phyloP scores from a whole-genome alignment of 2,329 filamentous ascomycete genomes.

The Aspergillus versicolor region DNA sequence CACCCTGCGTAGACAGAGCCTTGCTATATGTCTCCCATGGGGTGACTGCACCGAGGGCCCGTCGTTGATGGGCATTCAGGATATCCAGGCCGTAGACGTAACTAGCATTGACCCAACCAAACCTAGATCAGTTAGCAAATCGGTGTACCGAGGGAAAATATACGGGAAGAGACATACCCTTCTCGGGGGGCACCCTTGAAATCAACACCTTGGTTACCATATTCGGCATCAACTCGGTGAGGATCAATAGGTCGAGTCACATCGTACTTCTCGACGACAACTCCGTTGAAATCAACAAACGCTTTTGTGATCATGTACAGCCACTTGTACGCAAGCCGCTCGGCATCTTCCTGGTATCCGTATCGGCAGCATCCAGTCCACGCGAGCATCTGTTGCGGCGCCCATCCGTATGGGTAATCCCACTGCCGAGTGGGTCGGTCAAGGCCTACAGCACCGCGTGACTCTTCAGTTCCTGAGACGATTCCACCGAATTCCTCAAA shows the following conservation, averaged over 20 bases:
- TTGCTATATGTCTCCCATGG: conserved; percentile 79
- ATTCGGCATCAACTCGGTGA: conserved; percentile 93
- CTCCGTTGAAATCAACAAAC: conserved; percentile 97
- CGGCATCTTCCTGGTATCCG: conserved; percentile 85
- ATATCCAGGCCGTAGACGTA: conserved; percentile 92
- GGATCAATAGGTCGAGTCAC: conserved; percentile 87
- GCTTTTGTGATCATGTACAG: conserved; percentile 98
- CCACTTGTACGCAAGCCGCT: conserved; percentile 92
- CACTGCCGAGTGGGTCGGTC: conserved; percentile 92
- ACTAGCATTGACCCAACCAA: conserved; percentile 98
- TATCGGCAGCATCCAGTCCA: conserved; percentile 93
- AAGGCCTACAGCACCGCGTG: conserved; percentile 74
- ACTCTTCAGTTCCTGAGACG: conserved; percentile 84
- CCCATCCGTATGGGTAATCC: conserved; percentile 98
- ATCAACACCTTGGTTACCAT: conserved; percentile 92
- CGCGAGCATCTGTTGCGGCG: conserved; percentile 95
- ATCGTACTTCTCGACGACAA: conserved; percentile 98
- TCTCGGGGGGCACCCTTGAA: conserved; percentile 96
- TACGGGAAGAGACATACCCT: conserved; percentile 66
- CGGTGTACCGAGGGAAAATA: conserved; percentile 1
- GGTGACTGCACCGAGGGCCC: conserved; percentile 83
- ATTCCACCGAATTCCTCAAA: conserved; percentile 88
- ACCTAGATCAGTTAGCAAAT: conserved; percentile 54
- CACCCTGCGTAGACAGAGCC: conserved; percentile 50
- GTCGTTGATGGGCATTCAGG: conserved; percentile 82